Percentiles rank a stretch among this genome's conserved stretches.
Evolutionary conservation across 108 stramenopile genomes (phyloP).

Genomic region (Epithemia pelagica): DNA sequence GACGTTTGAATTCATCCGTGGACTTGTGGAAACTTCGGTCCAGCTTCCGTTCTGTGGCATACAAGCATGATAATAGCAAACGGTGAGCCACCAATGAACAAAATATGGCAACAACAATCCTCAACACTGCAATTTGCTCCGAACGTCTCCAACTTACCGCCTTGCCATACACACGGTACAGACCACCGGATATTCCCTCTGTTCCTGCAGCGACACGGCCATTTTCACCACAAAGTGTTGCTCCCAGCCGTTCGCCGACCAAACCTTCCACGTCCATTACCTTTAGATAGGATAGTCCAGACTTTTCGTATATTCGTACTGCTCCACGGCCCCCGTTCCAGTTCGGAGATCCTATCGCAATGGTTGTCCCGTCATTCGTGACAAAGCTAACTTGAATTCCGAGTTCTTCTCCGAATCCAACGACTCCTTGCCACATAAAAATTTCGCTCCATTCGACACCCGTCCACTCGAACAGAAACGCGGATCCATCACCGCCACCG

Average conservation of each 20-base stretch:
- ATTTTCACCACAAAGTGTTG: neutral
- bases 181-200: neutral
- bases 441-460: neutral
- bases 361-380: neutral
- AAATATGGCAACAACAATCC: no score
- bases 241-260: neutral
- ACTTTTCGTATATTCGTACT: neutral
- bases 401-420: neutral
- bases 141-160: neutral
- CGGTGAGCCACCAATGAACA: no score
- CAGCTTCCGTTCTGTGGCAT: neutral
- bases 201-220: neutral
- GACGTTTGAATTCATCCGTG: neutral
- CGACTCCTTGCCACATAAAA: neutral
- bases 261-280: neutral
- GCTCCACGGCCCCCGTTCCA: neutral
- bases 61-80: no score
- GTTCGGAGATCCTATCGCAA: neutral
- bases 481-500: neutral
- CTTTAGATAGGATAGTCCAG: neutral
- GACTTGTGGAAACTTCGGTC: neutral
- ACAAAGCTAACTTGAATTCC: neutral
- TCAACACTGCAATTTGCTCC: no score
- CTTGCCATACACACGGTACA: neutral
- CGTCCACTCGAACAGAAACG: neutral